phyloP scores from a whole-genome alignment of 2,329 filamentous ascomycete genomes.

The Fonsecaea nubica region DNA sequence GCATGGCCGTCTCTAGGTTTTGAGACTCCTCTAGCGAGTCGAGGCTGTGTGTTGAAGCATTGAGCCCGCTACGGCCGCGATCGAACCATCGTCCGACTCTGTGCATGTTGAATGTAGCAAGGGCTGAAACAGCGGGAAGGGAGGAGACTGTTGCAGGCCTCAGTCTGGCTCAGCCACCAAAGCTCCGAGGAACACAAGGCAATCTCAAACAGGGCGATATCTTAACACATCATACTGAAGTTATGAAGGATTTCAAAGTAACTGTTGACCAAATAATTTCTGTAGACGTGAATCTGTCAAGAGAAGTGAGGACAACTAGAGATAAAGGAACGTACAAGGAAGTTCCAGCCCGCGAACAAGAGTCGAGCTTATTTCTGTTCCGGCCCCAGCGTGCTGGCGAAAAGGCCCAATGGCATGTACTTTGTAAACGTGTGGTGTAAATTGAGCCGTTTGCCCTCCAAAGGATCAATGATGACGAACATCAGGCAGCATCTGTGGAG shows the following conservation, averaged over 20 bases:
- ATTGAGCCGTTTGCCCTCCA: slow-evolving; percentile 11
- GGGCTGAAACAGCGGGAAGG: neutral
- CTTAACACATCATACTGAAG: neutral
- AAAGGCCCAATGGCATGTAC: slow-evolving; percentile 1
- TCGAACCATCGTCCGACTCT: slow-evolving; percentile 61
- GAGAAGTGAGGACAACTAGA: neutral
- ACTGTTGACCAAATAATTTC: neutral
- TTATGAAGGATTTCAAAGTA: neutral
- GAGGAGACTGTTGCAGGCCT: neutral
- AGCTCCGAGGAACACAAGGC: neutral
- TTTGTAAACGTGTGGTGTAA: neutral
- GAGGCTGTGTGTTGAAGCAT: slow-evolving; percentile 60
- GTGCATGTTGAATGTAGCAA: slow-evolving; percentile 27
- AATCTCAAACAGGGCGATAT: neutral
- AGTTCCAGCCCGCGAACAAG: slow-evolving; percentile 9
- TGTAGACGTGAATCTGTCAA: neutral
- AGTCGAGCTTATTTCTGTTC: slow-evolving; percentile 2
- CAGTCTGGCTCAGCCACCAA: neutral
- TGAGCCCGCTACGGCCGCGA: slow-evolving; percentile 69
- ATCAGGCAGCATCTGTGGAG: slow-evolving; percentile 14
- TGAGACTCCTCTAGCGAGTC: slow-evolving; percentile 65
- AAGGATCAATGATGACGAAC: slow-evolving; percentile 14
- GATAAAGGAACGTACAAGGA: neutral
- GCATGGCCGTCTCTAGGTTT: slow-evolving; percentile 40
- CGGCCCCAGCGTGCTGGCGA: slow-evolving; percentile 12